Evolutionary conservation across 2,329 filamentous ascomycete genomes (phyloP).

Genomic region (Cordyceps militaris): DNA sequence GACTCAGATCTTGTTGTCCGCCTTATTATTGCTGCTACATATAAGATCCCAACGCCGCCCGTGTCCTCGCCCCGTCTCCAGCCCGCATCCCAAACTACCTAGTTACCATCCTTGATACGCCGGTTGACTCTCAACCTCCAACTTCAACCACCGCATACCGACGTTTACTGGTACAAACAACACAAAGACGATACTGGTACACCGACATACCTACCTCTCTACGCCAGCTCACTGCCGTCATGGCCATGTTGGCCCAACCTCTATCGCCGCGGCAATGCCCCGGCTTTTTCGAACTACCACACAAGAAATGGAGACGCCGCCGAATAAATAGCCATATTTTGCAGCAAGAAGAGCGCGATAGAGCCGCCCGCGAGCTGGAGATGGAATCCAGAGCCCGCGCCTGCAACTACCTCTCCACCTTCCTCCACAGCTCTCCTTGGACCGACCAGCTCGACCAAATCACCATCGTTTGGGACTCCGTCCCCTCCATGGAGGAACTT

Average conservation of each 20-base stretch:
- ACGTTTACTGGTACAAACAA: not conserved
- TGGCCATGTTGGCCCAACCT: slow-evolving; percentile 4
- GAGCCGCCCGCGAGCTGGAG: slow-evolving; percentile 24
- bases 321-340: slow-evolving; percentile 13
- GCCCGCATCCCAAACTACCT: not conserved
- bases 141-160: not conserved
- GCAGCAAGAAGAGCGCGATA: slow-evolving; percentile 16
- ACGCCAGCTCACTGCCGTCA: not conserved
- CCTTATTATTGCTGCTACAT: not conserved
- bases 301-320: slow-evolving; percentile 16
- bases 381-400: slow-evolving; percentile 25
- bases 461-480: slow-evolving; percentile 26
- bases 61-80: not conserved
- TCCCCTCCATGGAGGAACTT: slow-evolving; percentile 29
- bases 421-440: slow-evolving; percentile 24
- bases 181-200: not conserved
- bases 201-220: not conserved
- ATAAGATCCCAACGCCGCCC: slow-evolving; percentile 9
- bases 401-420: slow-evolving; percentile 26
- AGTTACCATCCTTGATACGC: not conserved
- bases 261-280: not conserved
- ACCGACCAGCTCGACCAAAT: slow-evolving; percentile 27
- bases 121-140: not conserved
- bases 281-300: slow-evolving; percentile 19
- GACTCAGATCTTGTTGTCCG: slow-evolving; percentile 10